Percentiles rank a stretch among this genome's conserved stretches.
Conservation (phyloP, 768 basidiomycete species). For the Zangia roseola region DNA sequence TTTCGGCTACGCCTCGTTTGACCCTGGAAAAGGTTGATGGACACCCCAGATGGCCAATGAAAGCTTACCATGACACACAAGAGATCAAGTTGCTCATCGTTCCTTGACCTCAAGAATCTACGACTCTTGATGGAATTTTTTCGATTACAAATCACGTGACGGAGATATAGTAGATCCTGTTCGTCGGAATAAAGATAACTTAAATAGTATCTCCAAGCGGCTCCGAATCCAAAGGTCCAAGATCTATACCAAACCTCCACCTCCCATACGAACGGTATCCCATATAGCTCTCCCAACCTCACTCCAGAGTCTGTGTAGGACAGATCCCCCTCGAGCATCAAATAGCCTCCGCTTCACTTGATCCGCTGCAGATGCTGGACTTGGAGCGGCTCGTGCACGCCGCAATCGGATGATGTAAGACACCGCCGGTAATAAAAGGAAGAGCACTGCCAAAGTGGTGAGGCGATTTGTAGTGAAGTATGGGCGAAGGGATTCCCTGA, state of each 20-base stretch:
- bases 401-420: conserved; percentile 53
- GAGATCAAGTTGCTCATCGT: conserved; percentile 77
- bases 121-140: conserved; percentile 17
- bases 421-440: conserved; percentile 42
- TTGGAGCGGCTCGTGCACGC: conserved; percentile 33
- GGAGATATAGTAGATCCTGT: too few species aligned
- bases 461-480: conserved; percentile 49
- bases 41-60: not conserved
- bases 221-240: not conserved
- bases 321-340: conserved; percentile 37
- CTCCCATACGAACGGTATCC: conserved; percentile 76
- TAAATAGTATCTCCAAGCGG: not conserved
- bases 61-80: conserved; percentile 54
- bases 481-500: conserved; percentile 48
- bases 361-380: conserved; percentile 46
- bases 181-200: conserved; percentile 18
- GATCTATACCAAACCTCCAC: conserved; percentile 64
- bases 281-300: conserved; percentile 51
- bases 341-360: conserved; percentile 55
- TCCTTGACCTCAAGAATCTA: conserved; percentile 1
- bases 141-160: conserved; percentile 17
- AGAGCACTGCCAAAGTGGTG: conserved; percentile 43
- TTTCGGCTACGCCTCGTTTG: conserved; percentile 69
- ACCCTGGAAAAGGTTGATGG: conserved; percentile 49
- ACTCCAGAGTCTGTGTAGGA: conserved; percentile 46